phyloP scores from a whole-genome alignment of 306 rosid genomes.

The Cotoneaster glaucophyllus region DNA sequence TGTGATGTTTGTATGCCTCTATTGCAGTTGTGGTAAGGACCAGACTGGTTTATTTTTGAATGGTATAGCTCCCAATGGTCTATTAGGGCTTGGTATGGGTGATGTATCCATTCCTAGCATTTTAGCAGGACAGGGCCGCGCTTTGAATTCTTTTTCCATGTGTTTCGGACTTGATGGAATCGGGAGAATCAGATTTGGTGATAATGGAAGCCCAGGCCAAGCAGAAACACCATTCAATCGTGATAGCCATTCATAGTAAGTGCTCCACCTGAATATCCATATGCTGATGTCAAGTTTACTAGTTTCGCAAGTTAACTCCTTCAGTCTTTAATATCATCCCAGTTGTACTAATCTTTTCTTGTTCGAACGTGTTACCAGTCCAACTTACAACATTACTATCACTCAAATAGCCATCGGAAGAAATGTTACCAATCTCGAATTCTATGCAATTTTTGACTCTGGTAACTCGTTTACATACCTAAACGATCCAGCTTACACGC shows the following conservation, averaged over 20 bases:
- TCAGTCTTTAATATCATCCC: constrained; percentile 2
- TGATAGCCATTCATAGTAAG: constrained; percentile 37
- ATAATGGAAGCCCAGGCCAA: constrained; percentile 52
- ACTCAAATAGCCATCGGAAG: constrained; percentile 53
- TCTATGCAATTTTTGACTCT: constrained; percentile 71
- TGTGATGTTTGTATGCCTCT: constrained; percentile 11
- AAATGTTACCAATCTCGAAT: constrained; percentile 33
- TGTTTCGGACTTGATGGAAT: constrained; percentile 61
- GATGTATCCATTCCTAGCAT: constrained; percentile 68
- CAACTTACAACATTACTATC: constrained; percentile 60
- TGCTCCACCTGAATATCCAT: neutral
- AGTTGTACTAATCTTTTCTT: constrained; percentile 18
- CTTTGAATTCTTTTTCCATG: constrained; percentile 81
- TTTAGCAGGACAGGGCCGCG: constrained; percentile 53
- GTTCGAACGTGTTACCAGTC: constrained; percentile 37
- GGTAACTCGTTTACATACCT: constrained; percentile 84
- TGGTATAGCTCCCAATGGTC: constrained; percentile 80
- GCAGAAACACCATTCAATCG: constrained; percentile 64
- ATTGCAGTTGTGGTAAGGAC: constrained; percentile 75
- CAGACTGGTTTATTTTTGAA: constrained; percentile 66
- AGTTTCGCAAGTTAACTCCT: neutral
- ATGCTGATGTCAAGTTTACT: neutral
- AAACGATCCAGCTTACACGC: constrained; percentile 63
- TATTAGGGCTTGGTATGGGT: constrained; percentile 78
- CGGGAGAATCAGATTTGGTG: constrained; percentile 85